Percentiles rank a stretch among this genome's conserved stretches.
Evolutionary conservation across 2,329 filamentous ascomycete genomes (phyloP).

Genomic region (Mycosphaerella sp.): DNA sequence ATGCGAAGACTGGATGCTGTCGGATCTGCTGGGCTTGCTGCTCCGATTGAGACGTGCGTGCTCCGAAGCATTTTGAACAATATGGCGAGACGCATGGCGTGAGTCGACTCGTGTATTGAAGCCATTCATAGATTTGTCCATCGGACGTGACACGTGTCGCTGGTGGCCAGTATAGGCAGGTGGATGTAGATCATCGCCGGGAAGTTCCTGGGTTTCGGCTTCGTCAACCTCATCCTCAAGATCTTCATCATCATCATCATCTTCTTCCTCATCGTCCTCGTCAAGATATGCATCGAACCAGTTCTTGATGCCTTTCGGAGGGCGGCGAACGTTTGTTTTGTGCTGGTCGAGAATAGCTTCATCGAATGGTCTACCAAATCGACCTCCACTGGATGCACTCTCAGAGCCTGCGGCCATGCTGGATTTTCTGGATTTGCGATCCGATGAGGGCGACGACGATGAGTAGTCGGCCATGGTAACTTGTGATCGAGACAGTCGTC

Average conservation of each 20-base stretch:
- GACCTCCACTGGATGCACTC: slow-evolving; percentile 8
- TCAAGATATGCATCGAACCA: slow-evolving; percentile 44
- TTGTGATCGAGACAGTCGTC: slow-evolving; percentile 38
- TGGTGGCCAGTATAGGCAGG: slow-evolving; percentile 16
- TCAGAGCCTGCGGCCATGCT: slow-evolving; percentile 5
- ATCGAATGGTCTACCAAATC: slow-evolving; percentile 24
- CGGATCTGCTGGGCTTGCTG: slow-evolving; percentile 14
- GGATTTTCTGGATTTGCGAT: slow-evolving; percentile 4
- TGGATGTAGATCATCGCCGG: slow-evolving; percentile 20
- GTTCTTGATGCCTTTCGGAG: slow-evolving; percentile 45
- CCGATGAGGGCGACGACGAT: slow-evolving; percentile 4
- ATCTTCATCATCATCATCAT: slow-evolving; percentile 20
- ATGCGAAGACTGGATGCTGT: slow-evolving; percentile 24
- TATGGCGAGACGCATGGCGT: slow-evolving; percentile 3
- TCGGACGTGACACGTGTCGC: slow-evolving; percentile 10
- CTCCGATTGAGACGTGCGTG: slow-evolving; percentile 1
- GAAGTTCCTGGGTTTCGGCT: slow-evolving; percentile 21
- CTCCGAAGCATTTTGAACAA: background rate
- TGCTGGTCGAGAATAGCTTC: slow-evolving; percentile 41
- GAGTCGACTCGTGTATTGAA: slow-evolving; percentile 14
- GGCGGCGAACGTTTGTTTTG: slow-evolving; percentile 44
- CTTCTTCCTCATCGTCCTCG: slow-evolving; percentile 25
- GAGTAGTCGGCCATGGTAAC: slow-evolving; percentile 35
- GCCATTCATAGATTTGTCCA: slow-evolving; percentile 11
- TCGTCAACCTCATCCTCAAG: slow-evolving; percentile 14